Percentiles rank a stretch among this genome's conserved stretches.
phyloP scores from a whole-genome alignment of 202 grass and related monocot species.

The Carex arenaria region DNA sequence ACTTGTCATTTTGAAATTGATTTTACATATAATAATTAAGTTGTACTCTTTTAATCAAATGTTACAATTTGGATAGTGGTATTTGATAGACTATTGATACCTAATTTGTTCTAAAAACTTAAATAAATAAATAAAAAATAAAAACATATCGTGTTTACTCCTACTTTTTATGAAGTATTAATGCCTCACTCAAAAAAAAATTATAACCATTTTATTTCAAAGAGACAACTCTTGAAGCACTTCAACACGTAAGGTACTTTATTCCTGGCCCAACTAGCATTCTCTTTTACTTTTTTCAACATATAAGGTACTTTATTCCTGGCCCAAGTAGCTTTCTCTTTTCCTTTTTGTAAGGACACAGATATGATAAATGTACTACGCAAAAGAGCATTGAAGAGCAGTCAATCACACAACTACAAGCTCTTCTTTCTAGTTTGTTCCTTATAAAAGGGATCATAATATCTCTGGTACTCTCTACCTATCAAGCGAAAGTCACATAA shows the following conservation, averaged over 20 bases:
- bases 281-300: background rate
- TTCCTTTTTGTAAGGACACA: background rate
- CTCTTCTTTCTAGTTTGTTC: background rate
- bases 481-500: background rate
- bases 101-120: background rate
- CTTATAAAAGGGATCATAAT: background rate
- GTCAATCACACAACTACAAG: background rate
- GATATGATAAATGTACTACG: background rate
- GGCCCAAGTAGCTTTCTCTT: background rate
- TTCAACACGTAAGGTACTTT: background rate
- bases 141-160: no score
- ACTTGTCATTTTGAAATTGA: no score
- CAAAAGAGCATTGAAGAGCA: background rate
- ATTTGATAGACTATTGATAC: background rate
- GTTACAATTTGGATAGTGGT: no score
- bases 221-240: background rate
- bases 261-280: background rate
- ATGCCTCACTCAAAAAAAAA: no score
- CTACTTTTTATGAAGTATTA: no score
- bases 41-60: no score
- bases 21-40: no score
- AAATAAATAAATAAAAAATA: no score
- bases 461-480: background rate
- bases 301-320: background rate
- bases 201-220: background rate